Base-by-base conservation (phyloP, 2,329 filamentous ascomycete genomes). In the Colletotrichum lini region DNA sequence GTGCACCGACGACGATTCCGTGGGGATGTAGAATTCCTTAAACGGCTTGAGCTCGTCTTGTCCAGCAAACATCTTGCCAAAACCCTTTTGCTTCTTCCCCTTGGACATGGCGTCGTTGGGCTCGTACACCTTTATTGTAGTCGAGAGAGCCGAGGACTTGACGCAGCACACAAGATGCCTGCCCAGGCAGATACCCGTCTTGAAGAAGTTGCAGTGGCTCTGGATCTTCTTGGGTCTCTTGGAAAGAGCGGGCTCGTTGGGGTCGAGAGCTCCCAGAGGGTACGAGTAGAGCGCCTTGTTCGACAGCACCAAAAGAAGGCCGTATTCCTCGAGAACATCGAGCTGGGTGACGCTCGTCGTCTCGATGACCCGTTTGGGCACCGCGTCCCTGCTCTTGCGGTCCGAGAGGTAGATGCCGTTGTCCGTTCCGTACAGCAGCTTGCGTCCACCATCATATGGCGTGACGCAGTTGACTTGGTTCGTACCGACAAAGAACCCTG, bases 21-120 rank as follows among this genome's bases (percentile, higher is more conserved):
- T 96, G 0, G 96, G 96, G 72, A 99, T 98, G 83, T 99, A 99
- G 79, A 98, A 98, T 85, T 99, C 96, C 88, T 98, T 98, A 87
- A 97, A 98, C 15, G 96, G 94, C 83, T 97, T 97, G 74, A 99
- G 89, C 76, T 98, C 94, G 81, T 99, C 96, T 80, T 98, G 95
- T 10, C 95, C 94, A 73, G 94, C 94, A 83, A 99, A 96, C 91
- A 99, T 97, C 84, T 97, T 98, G 75, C 94, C 92, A 72, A 99
- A 92, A 21, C 96, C 96, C 78, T 95, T 96, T 80, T 98, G 97
- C 85, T 97, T 98, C 86, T 96, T 97, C 70, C 94, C 94, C 84
- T 95, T 96, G 65, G 93, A 92, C 87, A 97, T 93, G 73, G 94
- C 93, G 79, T 98, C 96, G 83, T 97, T 98, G 1, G 96, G 96